Percentiles rank a stretch among this genome's conserved stretches.
phyloP scores from a whole-genome alignment of 306 rosid genomes.

The Biancaea sappan region DNA sequence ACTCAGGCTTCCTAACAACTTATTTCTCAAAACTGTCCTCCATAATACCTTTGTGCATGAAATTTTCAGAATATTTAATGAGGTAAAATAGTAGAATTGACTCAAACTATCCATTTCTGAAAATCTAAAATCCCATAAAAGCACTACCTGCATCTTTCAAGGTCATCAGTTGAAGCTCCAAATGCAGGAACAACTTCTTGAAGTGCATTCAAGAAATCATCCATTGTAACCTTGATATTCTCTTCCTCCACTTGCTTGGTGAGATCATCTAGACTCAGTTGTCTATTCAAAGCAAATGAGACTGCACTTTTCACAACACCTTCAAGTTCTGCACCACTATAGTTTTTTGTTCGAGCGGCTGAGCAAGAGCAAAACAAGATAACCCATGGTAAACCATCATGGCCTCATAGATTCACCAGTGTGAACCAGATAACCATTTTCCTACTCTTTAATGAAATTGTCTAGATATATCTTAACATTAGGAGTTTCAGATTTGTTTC shows the following conservation, averaged over 20 bases:
- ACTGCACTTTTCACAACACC: slow-evolving; percentile 99
- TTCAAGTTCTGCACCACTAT: slow-evolving; percentile 99
- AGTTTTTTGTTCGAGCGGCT: slow-evolving; percentile 98
- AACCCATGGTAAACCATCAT: slow-evolving; percentile 26
- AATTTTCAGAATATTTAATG: slow-evolving; percentile 5
- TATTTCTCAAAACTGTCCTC: slow-evolving; percentile 18
- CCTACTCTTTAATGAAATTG: slow-evolving; percentile 1
- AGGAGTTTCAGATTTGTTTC: slow-evolving; percentile 11
- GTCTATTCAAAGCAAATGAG: slow-evolving; percentile 94
- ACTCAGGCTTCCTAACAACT: slow-evolving; percentile 6
- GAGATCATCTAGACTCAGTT: slow-evolving; percentile 88
- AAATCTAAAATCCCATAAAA: slow-evolving; percentile 21
- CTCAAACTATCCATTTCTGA: slow-evolving; percentile 20
- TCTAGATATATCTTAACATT: slow-evolving; percentile 12
- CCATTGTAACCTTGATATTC: slow-evolving; percentile 91
- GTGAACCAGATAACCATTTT: slow-evolving; percentile 14
- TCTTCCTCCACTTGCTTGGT: slow-evolving; percentile 97
- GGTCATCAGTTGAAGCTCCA: slow-evolving; percentile 98
- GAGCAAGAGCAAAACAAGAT: slow-evolving; percentile 34
- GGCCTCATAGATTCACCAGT: slow-evolving; percentile 18
- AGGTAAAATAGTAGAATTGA: slow-evolving; percentile 25
- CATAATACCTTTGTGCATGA: slow-evolving; percentile 18
- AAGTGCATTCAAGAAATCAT: slow-evolving; percentile 87
- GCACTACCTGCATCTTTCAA: slow-evolving; percentile 87
- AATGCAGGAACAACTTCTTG: slow-evolving; percentile 85